These are phyloP conservation scores for Calonectria ilicicola DNA, from an alignment of 2,329 filamentous ascomycete genomes.

Conservation along the genomic window DNA sequence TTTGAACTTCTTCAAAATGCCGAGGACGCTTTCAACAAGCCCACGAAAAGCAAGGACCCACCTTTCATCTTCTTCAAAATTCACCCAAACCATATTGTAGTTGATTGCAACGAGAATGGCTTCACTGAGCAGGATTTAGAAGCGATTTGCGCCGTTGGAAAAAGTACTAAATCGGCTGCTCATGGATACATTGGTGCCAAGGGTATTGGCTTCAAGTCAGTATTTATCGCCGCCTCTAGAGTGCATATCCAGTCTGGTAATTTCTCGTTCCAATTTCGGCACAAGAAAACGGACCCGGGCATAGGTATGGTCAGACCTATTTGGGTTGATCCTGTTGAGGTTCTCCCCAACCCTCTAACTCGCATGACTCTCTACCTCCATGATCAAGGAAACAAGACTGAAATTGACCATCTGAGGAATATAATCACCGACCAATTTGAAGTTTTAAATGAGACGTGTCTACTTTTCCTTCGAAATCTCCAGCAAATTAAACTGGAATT, in stretches of 20 bases:
- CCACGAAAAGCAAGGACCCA: fast-evolving
- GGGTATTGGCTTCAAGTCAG: constrained; percentile 33
- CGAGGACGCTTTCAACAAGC: constrained; percentile 31
- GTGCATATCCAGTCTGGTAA: constrained; percentile 33
- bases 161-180: constrained; percentile 28
- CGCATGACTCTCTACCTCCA: constrained; percentile 29
- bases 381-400: constrained; percentile 11
- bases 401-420: constrained; percentile 3
- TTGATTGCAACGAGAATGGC: constrained; percentile 36
- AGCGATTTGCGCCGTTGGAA: constrained; percentile 30
- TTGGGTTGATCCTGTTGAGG: constrained; percentile 11
- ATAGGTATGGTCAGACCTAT: constrained; percentile 29
- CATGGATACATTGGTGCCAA: constrained; percentile 34
- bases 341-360: constrained; percentile 12
- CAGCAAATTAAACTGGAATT: constrained; percentile 16
- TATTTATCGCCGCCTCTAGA: constrained; percentile 26
- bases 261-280: constrained; percentile 33
- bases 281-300: constrained; percentile 15
- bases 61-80: constrained; percentile 33
- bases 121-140: constrained; percentile 18
- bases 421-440: constrained; percentile 21
- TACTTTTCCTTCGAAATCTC: constrained; percentile 30
- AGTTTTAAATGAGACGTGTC: constrained; percentile 13
- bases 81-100: constrained; percentile 22
- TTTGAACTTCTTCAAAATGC: constrained; percentile 38